phyloP scores from a whole-genome alignment of 108 stramenopile species.

The Stephanodiscus triporus region DNA sequence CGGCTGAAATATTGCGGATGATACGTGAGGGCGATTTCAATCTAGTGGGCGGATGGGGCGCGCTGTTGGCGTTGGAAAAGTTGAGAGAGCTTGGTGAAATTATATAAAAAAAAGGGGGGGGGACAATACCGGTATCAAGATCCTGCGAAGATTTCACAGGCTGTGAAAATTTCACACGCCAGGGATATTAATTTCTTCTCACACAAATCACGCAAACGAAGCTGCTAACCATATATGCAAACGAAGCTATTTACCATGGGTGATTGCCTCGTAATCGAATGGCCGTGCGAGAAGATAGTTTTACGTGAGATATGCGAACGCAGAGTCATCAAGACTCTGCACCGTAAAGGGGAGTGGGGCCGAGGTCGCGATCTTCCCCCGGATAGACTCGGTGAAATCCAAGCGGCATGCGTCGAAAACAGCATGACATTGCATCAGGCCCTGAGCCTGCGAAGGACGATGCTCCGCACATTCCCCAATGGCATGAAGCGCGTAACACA shows the following conservation, averaged over 20 bases:
- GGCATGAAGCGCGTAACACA: background rate
- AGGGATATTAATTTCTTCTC: background rate
- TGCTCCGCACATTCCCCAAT: background rate
- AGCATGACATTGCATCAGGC: background rate
- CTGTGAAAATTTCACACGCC: background rate
- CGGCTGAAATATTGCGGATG: constrained; percentile 62
- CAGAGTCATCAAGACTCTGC: background rate
- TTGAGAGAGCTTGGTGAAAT: constrained; percentile 78
- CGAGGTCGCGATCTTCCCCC: background rate
- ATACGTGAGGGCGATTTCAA: constrained; percentile 79
- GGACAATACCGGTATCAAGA: background rate
- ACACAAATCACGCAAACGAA: background rate
- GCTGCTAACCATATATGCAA: background rate
- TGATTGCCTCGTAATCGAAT: background rate
- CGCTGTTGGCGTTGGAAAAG: constrained; percentile 71
- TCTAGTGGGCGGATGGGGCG: constrained; percentile 76
- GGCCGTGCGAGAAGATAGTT: constrained; percentile 2
- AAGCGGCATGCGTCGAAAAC: background rate
- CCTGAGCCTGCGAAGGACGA: background rate
- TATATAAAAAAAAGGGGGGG: background rate
- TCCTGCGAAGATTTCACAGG: background rate
- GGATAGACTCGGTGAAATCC: background rate
- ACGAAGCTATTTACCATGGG: background rate
- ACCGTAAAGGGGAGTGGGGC: background rate
- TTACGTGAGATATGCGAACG: background rate